These are phyloP conservation scores for Endocladia muricata DNA, from an alignment of 31 red algal genomes.

Conservation along the genomic window DNA sequence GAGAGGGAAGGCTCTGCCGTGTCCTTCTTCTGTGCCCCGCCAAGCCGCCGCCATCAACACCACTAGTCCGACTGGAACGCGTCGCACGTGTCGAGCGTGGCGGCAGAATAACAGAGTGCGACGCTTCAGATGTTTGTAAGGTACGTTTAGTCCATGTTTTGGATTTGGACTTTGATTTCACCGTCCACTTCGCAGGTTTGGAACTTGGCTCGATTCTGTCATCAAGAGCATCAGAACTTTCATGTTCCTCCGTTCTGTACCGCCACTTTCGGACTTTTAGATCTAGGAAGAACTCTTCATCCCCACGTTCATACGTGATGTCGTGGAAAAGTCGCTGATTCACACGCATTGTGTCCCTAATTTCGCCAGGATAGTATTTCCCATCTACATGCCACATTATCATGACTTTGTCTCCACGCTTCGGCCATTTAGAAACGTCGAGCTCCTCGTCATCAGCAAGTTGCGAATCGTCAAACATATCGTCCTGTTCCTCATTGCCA, in stretches of 20 bases:
- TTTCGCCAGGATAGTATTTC: slow-evolving; percentile 48
- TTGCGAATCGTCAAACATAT: background rate
- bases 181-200: too few species aligned
- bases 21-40: too few species aligned
- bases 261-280: slow-evolving; percentile 48
- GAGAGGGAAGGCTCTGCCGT: too few species aligned
- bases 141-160: too few species aligned
- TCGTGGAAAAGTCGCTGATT: slow-evolving; percentile 40
- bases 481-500: slow-evolving; percentile 4
- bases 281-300: slow-evolving; percentile 60
- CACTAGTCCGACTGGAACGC: too few species aligned
- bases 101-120: too few species aligned
- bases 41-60: too few species aligned
- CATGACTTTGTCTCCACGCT: slow-evolving; percentile 25
- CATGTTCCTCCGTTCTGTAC: background rate
- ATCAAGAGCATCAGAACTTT: background rate
- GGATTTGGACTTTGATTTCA: too few species aligned
- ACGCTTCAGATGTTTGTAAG: too few species aligned
- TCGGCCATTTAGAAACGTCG: slow-evolving; percentile 16
- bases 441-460: background rate
- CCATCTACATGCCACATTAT: slow-evolving; percentile 67
- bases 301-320: slow-evolving; percentile 44
- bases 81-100: too few species aligned
- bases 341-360: slow-evolving; percentile 34
- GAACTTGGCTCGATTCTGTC: too few species aligned